Base-by-base conservation (phyloP, 1,139 yeast genomes). In the Kodamaea sp. region DNA sequence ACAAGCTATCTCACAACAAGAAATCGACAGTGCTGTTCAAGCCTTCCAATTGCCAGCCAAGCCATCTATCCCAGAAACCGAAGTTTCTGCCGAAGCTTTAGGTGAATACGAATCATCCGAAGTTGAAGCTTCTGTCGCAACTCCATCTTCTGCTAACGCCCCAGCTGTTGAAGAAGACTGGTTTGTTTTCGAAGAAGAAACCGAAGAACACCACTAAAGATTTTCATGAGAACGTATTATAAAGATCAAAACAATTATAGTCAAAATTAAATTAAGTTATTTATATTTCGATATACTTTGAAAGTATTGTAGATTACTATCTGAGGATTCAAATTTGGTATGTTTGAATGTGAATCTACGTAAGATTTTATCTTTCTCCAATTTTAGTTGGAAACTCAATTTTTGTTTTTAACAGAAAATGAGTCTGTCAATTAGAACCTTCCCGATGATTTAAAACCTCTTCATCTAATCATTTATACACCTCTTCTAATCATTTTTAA, bases 101-200 rank as follows among this genome's bases (percentile, higher is more conserved):
- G 72, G 81, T 48, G 81, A 77, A 47, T 90, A 90, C 73, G 92
- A 84, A 62, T 50, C 79, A 39, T 72, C 83, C 44, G 76, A 78
- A 46, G 97, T 89, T 49, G 95, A 87, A 63, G 84, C 85, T 50
- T 63, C 66, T 34, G 58, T 70, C 41, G 41, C 48, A 27, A 38
- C 52, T 31, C 37, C 48, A 15, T 34, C 46, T 24, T 54, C 69
- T 32, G 58, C 70, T 36, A 66, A 70, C 49, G 67, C 70, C 34
- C 68, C 72, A 45, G 70, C 72, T 41, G 75, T 67, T 43, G 59
- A 76, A 55, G 95, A 84, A 65, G 90, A 85, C 71, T 83, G 89
- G 89, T 79, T 83, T 55, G 90, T 83, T 45, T 82, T 82, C 67
- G 92, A 78, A 69, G 90, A 83, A 70, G 90, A 83, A 70, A 85